phyloP scores from a whole-genome alignment of 306 rosid genomes.

The Sindora glabra region DNA sequence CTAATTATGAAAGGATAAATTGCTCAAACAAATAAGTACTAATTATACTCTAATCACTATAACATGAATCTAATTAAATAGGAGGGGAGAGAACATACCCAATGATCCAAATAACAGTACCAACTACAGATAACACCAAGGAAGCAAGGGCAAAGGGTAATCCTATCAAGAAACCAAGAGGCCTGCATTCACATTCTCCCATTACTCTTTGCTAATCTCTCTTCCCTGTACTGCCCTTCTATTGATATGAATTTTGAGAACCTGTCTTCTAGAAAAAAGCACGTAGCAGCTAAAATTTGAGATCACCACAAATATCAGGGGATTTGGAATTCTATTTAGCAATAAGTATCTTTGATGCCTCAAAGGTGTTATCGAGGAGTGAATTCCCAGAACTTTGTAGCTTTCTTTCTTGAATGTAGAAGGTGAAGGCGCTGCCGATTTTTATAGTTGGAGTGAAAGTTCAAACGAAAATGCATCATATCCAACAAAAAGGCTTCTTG shows the following conservation, averaged over 20 bases:
- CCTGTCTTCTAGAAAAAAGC: too few relatives aligned
- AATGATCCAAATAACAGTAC: constrained; percentile 28
- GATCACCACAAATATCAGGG: neutral
- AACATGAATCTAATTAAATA: too few relatives aligned
- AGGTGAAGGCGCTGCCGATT: neutral
- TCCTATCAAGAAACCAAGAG: constrained; percentile 41
- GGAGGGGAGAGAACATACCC: constrained; percentile 16
- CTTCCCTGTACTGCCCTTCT: too few relatives aligned
- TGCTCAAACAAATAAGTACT: too few relatives aligned
- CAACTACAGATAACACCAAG: constrained; percentile 24
- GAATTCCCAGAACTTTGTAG: neutral
- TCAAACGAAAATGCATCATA: neutral
- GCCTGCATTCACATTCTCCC: constrained; percentile 23
- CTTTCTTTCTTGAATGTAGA: neutral
- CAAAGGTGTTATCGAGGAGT: neutral
- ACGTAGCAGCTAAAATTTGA: too few relatives aligned
- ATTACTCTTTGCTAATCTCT: neutral
- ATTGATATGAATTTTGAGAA: too few relatives aligned
- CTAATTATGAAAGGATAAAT: too few relatives aligned
- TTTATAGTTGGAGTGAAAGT: neutral
- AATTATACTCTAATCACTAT: too few relatives aligned
- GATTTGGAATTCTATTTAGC: neutral
- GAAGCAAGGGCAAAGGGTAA: constrained; percentile 39
- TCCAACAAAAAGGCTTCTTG: neutral
- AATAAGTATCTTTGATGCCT: neutral